These are phyloP conservation scores for Podila horticola DNA, from an alignment of 192 early-diverging fungal genomes.

Conservation along the genomic window DNA sequence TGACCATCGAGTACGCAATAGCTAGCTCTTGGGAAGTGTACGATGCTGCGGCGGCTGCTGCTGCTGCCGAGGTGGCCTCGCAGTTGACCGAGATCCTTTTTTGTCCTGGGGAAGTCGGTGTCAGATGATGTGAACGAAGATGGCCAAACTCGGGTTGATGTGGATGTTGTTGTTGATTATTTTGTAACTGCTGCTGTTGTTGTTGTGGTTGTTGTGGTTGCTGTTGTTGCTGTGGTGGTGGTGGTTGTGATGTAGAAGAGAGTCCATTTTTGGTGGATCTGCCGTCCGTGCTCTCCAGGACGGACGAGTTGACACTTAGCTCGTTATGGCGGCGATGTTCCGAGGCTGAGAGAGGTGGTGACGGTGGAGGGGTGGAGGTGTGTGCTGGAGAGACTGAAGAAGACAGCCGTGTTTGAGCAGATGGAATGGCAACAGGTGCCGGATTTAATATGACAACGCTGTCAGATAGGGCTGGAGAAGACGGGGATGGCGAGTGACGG, in stretches of 20 bases:
- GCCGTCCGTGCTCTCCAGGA: neutral
- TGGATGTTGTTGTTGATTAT: too few species aligned
- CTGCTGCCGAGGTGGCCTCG: constrained; percentile 16
- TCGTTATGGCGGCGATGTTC: neutral
- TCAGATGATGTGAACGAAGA: too few species aligned
- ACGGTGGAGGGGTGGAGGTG: constrained; percentile 20
- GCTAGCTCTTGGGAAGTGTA: constrained; percentile 39
- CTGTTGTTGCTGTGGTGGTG: too few species aligned
- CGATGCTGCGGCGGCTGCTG: constrained; percentile 20
- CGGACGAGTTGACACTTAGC: too few species aligned
- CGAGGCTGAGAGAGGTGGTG: constrained; percentile 22
- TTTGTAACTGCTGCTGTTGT: neutral
- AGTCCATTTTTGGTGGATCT: neutral
- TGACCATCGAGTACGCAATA: constrained; percentile 42
- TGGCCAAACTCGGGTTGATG: too few species aligned
- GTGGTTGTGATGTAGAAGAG: neutral
- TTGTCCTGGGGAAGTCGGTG: too few species aligned
- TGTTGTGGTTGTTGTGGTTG: neutral
- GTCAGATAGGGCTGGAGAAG: too few species aligned
- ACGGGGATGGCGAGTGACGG: too few species aligned
- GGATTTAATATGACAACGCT: too few species aligned
- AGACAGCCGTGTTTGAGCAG: too few species aligned
- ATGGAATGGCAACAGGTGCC: too few species aligned
- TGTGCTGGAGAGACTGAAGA: too few species aligned
- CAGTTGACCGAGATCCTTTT: neutral